phyloP scores from a whole-genome alignment of 140 eudicot species.

The Senecio squalidus region DNA sequence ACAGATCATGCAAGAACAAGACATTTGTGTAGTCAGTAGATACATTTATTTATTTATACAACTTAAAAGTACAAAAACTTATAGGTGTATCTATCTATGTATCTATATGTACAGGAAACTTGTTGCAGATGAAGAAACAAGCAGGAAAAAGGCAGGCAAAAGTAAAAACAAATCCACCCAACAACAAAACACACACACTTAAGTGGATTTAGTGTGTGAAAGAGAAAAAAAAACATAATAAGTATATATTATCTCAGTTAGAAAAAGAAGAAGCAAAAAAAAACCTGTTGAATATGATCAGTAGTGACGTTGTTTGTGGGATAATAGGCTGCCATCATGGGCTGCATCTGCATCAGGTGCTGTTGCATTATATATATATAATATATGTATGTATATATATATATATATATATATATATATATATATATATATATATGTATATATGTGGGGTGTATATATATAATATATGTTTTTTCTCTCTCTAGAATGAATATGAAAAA shows the following conservation, averaged over 20 bases:
- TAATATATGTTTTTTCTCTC: conserved; percentile 27
- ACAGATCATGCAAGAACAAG: conserved; percentile 24
- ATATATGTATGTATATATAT: no score
- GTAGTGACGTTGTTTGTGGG: conserved; percentile 94
- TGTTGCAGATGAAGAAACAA: conserved; percentile 39
- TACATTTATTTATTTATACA: no score
- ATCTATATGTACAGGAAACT: conserved; percentile 14
- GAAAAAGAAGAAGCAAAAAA: conserved; percentile 16
- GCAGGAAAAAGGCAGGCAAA: conserved; percentile 30
- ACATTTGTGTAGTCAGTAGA: no score
- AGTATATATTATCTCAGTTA: conserved; percentile 18
- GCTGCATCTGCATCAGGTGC: conserved; percentile 99
- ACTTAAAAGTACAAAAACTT: conserved; percentile 19
- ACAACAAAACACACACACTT: conserved; percentile 15
- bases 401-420: conserved; percentile 25
- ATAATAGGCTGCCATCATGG: conserved; percentile 99
- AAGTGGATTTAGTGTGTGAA: no score
- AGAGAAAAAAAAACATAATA: conserved; percentile 4
- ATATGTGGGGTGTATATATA: conserved; percentile 16
- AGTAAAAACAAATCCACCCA: conserved; percentile 27
- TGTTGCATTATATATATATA: conserved; percentile 46
- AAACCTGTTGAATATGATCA: conserved; percentile 97
- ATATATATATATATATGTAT: conserved; percentile 4
- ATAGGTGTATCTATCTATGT: background rate
- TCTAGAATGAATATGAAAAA: conserved; percentile 14